Evolutionary conservation across 805 yeast species (phyloP).

Genomic region (Yamadazyma scolyti): DNA sequence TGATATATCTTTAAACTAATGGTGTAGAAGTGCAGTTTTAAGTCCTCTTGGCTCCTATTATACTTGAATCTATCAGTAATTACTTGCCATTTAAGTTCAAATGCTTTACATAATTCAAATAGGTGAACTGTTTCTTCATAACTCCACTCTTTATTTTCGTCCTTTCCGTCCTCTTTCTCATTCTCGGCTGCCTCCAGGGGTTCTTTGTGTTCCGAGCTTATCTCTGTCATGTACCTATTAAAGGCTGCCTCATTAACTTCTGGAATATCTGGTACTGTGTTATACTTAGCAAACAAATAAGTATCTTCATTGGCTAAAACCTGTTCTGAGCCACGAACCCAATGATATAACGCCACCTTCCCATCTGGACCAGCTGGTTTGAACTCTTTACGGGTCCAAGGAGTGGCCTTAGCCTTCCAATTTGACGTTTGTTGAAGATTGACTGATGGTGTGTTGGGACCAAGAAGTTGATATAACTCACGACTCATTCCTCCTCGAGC

Average conservation of each 20-base stretch:
- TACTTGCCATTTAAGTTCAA: slow-evolving; percentile 65
- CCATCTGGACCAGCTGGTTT: slow-evolving; percentile 24
- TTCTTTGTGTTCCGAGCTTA: slow-evolving; percentile 16
- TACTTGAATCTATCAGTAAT: slow-evolving; percentile 57
- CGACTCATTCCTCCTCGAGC: slow-evolving; percentile 74
- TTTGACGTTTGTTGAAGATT: slow-evolving; percentile 19
- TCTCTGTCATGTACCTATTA: slow-evolving; percentile 45
- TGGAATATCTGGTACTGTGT: slow-evolving; percentile 68
- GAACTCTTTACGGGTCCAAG: slow-evolving; percentile 77
- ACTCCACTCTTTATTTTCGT: slow-evolving; percentile 6
- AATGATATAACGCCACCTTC: slow-evolving; percentile 53
- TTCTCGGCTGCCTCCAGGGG: slow-evolving; percentile 10
- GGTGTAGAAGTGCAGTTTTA: slow-evolving; percentile 76
- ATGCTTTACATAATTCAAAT: slow-evolving; percentile 63
- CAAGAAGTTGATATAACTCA: slow-evolving; percentile 82
- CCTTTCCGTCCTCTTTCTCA: slow-evolving; percentile 5
- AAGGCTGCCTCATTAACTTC: slow-evolving; percentile 56
- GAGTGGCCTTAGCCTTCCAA: slow-evolving; percentile 66
- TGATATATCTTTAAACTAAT: slow-evolving; percentile 56
- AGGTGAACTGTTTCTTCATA: slow-evolving; percentile 74
- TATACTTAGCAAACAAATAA: slow-evolving; percentile 72
- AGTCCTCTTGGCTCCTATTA: slow-evolving; percentile 63
- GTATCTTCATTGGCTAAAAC: slow-evolving; percentile 31
- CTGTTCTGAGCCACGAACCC: slow-evolving; percentile 71
- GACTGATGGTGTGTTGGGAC: slow-evolving; percentile 90